phyloP scores from a whole-genome alignment of 352 stramenopile species.

The Pythium apleroticum region DNA sequence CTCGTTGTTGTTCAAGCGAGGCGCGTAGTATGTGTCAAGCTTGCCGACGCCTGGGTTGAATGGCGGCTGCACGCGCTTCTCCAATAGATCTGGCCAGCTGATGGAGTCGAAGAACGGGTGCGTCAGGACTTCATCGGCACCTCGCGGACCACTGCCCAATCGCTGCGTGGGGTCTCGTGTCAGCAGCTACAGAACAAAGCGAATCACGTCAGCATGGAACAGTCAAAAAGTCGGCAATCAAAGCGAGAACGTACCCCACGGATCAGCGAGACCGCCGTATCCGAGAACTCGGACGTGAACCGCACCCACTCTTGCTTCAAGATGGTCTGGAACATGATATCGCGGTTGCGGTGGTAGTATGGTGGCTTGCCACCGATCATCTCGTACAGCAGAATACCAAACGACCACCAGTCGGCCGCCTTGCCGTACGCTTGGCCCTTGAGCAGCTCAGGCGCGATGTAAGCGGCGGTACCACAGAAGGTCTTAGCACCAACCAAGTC shows the following conservation, averaged over 20 bases:
- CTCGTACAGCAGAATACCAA: constrained; percentile 94
- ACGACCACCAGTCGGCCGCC: constrained; percentile 94
- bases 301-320: constrained; percentile 92
- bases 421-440: constrained; percentile 89
- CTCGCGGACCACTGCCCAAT: constrained; percentile 91
- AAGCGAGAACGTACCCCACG: constrained; percentile 89
- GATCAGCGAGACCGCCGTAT: constrained; percentile 89
- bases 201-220: constrained; percentile 24
- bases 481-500: constrained; percentile 86
- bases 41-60: constrained; percentile 90
- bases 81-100: constrained; percentile 87
- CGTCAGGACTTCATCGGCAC: constrained; percentile 88
- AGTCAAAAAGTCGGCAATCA: too few species aligned
- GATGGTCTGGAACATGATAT: constrained; percentile 93
- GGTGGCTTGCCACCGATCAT: constrained; percentile 93
- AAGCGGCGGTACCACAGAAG: constrained; percentile 93
- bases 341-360: constrained; percentile 90
- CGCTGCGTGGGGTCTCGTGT: constrained; percentile 94
- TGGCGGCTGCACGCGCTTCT: constrained; percentile 77
- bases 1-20: constrained; percentile 86
- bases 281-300: constrained; percentile 94
- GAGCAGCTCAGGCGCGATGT: constrained; percentile 92
- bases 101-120: constrained; percentile 93
- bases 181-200: constrained; percentile 80
- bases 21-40: constrained; percentile 84